Base-by-base conservation (phyloP, 345 rosid species). In the Salix koriyanagi region DNA sequence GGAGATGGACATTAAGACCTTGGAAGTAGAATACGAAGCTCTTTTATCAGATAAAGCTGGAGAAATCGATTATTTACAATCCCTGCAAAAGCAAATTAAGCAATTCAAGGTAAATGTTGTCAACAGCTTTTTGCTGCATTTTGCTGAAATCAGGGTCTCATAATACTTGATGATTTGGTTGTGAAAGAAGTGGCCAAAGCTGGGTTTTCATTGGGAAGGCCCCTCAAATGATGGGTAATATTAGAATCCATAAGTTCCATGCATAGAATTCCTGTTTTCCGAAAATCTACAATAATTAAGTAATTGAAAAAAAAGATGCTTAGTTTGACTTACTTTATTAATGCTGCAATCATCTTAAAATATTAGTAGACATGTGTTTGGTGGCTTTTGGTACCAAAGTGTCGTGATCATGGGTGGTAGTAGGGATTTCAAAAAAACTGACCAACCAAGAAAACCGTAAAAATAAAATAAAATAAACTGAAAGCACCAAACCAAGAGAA, bases 21-120 rank as follows among this genome's bases (percentile, higher is more conserved):
- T 91, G 67, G 89, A 85, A 80, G 90, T 87, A 82, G 89, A 87
- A 86, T 82, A 83, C 67, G 66, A 83, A 56, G 85, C 88, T 30
- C 85, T 91, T 42, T 76, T 81, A 65, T 84, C 87, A 70, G 98
- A 92, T 76, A 86, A 86, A 60, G 85, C 71, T n/a, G 89, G 82
- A 70, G 94, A 90, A 85, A 67, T 80, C 3, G 86, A 87, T 84
- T 88, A 85, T 83, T 76, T 82, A 60, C 84, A 76, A 25, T 89
- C 93, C 56, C 79, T 90, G 84, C 84, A 69, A 75, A 32, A 71
- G 68, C 96, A 89, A 68, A 78, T 88, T 71, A 83, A 84, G 84
- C 81, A 85, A 78, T 84, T 94, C 75, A 76, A 88, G 94, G 93
- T 90, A 69, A 79, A 74, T 66, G 37, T 66, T 52, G 28, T 46